phyloP scores from a whole-genome alignment of 257 asterid species.

The Lithospermum erythrorhizon region DNA sequence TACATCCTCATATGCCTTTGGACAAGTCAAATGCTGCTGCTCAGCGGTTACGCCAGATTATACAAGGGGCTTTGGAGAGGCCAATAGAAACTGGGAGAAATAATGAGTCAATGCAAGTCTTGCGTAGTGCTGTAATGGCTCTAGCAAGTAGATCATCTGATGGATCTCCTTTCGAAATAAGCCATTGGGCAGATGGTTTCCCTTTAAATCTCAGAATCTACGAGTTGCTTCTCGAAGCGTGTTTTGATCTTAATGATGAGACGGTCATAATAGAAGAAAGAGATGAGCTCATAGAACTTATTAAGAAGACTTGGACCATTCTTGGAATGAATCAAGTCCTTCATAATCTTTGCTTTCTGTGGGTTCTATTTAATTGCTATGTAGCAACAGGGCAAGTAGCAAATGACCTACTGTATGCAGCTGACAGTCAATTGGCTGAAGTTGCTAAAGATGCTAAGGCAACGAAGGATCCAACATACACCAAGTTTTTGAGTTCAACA shows the following conservation, averaged over 20 bases:
- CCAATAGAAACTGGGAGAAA: slow-evolving; percentile 98
- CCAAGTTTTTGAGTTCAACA: slow-evolving; percentile 72
- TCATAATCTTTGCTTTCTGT: slow-evolving; percentile 80
- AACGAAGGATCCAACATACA: slow-evolving; percentile 62
- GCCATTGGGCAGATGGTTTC: slow-evolving; percentile 98
- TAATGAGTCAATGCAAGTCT: slow-evolving; percentile 94
- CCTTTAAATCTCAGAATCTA: slow-evolving; percentile 91
- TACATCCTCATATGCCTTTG: slow-evolving; percentile 74
- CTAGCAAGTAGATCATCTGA: slow-evolving; percentile 75
- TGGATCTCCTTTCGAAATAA: slow-evolving; percentile 55
- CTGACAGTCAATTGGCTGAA: slow-evolving; percentile 74
- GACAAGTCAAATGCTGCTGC: slow-evolving; percentile 64
- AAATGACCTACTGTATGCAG: slow-evolving; percentile 64
- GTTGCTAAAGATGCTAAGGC: slow-evolving; percentile 85
- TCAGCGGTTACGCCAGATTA: slow-evolving; percentile 66
- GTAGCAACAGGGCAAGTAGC: slow-evolving; percentile 86
- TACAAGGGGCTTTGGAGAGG: slow-evolving; percentile 63
- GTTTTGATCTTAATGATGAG: slow-evolving; percentile 73
- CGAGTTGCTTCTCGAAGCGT: slow-evolving; percentile 82
- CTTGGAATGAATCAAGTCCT: slow-evolving; percentile 84
- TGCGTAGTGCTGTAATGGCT: slow-evolving; percentile 76
- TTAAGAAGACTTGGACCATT: slow-evolving; percentile 88
- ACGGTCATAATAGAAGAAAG: slow-evolving; percentile 75
- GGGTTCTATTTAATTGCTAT: slow-evolving; percentile 84
- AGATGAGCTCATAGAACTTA: slow-evolving; percentile 90